A percentile compares a stretch with the other conserved stretches of the same genome.
Conservation (phyloP, 306 rosid species). For the Rosa lucieae region DNA sequence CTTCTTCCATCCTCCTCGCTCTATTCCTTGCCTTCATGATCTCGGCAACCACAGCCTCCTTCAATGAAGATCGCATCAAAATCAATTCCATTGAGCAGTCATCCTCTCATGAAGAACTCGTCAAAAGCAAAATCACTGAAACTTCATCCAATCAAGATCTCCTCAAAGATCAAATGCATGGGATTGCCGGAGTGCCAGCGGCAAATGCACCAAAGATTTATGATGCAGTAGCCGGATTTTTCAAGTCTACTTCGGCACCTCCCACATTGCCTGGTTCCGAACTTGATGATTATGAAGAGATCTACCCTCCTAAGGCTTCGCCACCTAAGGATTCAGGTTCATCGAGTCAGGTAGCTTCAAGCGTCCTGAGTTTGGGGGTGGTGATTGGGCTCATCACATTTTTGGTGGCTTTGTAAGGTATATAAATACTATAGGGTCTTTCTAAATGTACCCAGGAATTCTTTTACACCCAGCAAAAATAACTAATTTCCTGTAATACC, state of each 20-base stretch:
- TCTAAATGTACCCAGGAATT: neutral
- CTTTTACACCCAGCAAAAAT: too few species aligned
- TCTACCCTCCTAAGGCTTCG: neutral
- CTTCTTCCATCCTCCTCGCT: neutral
- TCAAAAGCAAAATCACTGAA: neutral
- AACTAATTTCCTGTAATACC: too few species aligned
- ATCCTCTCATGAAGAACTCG: neutral
- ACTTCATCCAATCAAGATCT: neutral
- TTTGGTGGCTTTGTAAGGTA: neutral
- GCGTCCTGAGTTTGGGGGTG: neutral
- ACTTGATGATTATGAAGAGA: neutral
- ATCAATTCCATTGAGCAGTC: neutral
- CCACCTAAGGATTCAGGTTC: neutral
- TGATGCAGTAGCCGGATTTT: neutral
- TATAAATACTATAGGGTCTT: too few species aligned
- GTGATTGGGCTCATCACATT: neutral
- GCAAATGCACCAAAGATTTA: conserved; percentile 9
- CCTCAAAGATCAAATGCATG: too few species aligned
- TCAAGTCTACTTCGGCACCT: conserved; percentile 7
- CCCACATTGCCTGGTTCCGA: neutral
- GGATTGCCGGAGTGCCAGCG: neutral
- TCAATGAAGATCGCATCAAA: neutral
- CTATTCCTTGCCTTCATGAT: neutral
- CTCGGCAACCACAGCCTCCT: neutral
- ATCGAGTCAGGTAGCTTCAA: neutral